phyloP scores from a whole-genome alignment of 345 rosid genomes.

The Rubroshorea leprosula region DNA sequence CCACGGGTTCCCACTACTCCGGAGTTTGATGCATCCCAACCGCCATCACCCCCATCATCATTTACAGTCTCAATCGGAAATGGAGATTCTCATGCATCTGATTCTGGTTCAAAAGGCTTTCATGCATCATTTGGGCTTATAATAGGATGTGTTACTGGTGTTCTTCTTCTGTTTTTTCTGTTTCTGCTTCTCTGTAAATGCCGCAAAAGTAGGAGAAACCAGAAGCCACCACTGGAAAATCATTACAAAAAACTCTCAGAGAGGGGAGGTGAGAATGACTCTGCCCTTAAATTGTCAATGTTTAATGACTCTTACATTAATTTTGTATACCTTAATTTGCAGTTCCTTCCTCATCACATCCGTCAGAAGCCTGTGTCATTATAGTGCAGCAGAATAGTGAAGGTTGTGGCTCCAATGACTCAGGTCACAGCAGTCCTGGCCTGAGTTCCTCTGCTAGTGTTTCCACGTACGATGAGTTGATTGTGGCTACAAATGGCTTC shows the following conservation, averaged over 20 bases:
- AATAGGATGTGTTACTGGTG: constrained; percentile 19
- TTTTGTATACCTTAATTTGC: not conserved
- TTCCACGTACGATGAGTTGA: constrained; percentile 29
- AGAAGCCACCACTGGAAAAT: not conserved
- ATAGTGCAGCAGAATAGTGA: constrained; percentile 7
- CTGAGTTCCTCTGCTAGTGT: constrained; percentile 16
- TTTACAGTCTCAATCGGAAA: constrained; percentile 10
- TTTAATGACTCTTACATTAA: not conserved
- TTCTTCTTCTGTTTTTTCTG: constrained; percentile 23
- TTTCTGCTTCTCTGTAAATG: constrained; percentile 17
- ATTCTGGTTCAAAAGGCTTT: constrained; percentile 15
- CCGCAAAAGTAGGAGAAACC: constrained; percentile 15
- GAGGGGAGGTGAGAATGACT: constrained; percentile 10
- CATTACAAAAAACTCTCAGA: not conserved
- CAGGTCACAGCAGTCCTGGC: constrained; percentile 19
- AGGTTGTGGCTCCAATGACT: constrained; percentile 13
- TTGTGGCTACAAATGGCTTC: constrained; percentile 30
- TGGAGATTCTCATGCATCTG: constrained; percentile 18
- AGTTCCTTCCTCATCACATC: not conserved
- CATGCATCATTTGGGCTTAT: constrained; percentile 17
- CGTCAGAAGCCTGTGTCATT: constrained; percentile 15
- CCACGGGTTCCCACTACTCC: too few relatives aligned
- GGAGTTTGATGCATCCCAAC: too few relatives aligned
- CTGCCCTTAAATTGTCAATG: not conserved
- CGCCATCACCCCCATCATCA: constrained; percentile 14